phyloP scores from a whole-genome alignment of 2,329 filamentous ascomycete genomes.

The Colletotrichum sublineola region DNA sequence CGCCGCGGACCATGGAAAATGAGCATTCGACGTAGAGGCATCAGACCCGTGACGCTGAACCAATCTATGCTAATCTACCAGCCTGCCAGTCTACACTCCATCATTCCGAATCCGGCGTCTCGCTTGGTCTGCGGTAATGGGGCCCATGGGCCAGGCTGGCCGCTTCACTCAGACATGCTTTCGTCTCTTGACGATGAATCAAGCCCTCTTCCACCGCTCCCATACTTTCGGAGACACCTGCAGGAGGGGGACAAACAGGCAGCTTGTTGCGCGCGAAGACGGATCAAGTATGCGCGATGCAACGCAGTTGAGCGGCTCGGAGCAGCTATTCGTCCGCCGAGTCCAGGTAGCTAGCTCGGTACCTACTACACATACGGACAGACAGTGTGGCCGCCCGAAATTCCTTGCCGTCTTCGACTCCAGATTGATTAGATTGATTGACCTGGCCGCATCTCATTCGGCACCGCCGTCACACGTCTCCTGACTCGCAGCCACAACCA shows the following conservation, averaged over 20 bases:
- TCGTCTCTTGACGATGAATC: constrained; percentile 6
- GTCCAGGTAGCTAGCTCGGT: background rate
- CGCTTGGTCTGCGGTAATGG: constrained; percentile 21
- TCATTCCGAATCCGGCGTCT: constrained; percentile 28
- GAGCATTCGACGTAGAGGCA: background rate
- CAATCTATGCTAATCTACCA: constrained; percentile 10
- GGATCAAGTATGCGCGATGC: constrained; percentile 26
- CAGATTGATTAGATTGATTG: constrained; percentile 42
- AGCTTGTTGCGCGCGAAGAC: constrained; percentile 8
- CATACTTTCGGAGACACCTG: constrained; percentile 7
- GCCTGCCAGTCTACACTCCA: constrained; percentile 16
- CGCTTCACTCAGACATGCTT: constrained; percentile 21
- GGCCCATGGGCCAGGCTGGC: constrained; percentile 10
- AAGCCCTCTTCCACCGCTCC: constrained; percentile 3
- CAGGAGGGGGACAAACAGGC: constrained; percentile 26
- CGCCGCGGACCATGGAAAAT: background rate
- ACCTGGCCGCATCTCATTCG: constrained; percentile 21
- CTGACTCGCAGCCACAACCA: constrained; percentile 3
- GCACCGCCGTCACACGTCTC: constrained; percentile 5
- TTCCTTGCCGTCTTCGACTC: constrained; percentile 29
- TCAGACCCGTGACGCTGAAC: constrained; percentile 12
- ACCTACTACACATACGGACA: background rate
- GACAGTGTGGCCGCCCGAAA: constrained; percentile 28
- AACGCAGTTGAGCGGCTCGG: constrained; percentile 28
- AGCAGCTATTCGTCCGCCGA: constrained; percentile 35